A percentile compares a stretch with the other conserved stretches of the same genome.
These are phyloP conservation scores for Colletotrichum melonis DNA, from an alignment of 2,329 filamentous ascomycete genomes.

Conservation along the genomic window DNA sequence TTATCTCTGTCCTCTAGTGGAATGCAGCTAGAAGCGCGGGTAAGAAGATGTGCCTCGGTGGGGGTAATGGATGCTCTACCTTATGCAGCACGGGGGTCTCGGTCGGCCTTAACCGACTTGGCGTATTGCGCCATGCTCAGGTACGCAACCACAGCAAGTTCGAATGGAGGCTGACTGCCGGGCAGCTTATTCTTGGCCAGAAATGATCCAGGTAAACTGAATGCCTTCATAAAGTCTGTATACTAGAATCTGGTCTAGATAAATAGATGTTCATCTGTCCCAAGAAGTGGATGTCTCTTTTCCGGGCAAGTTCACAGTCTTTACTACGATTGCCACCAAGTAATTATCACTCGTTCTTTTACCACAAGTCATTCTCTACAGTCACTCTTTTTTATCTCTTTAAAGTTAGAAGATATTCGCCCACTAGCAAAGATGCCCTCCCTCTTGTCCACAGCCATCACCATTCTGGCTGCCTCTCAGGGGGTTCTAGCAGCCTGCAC, in stretches of 20 bases:
- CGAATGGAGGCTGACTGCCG: not conserved
- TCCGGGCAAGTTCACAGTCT: not conserved
- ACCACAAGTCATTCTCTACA: not conserved
- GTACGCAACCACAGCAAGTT: not conserved
- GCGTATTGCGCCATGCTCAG: not conserved
- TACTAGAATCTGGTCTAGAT: not conserved
- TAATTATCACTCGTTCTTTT: not conserved
- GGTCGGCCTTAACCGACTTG: not conserved
- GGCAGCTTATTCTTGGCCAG: not conserved
- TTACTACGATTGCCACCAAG: not conserved
- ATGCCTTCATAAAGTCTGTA: not conserved
- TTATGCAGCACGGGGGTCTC: not conserved
- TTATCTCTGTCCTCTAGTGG: not conserved
- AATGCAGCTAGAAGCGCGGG: not conserved
- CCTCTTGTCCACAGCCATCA: not conserved
- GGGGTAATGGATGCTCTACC: not conserved
- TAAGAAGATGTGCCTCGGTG: not conserved
- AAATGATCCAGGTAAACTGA: not conserved
- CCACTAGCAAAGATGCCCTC: not conserved
- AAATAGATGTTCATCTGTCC: not conserved
- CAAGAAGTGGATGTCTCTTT: not conserved
- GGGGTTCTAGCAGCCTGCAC: conserved; percentile 2
- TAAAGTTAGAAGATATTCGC: not conserved
- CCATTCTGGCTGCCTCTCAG: not conserved
- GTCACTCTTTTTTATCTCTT: not conserved